Conservation (phyloP, 1,284 basidiomycete genomes). For the Ganoderma resinaceum region DNA sequence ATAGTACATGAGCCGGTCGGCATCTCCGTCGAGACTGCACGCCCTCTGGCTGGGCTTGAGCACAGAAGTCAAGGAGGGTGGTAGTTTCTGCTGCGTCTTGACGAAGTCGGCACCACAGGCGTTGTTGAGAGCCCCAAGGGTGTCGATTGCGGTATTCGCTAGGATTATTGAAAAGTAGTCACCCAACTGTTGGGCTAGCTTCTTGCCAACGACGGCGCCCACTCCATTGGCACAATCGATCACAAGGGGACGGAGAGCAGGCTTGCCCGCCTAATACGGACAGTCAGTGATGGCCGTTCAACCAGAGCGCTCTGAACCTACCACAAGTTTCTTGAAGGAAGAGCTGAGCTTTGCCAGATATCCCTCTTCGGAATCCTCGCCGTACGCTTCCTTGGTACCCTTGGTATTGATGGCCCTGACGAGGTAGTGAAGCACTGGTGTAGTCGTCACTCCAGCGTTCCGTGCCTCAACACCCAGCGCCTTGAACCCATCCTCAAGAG, state of each 20-base stretch:
- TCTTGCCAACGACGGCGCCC: constrained; percentile 76
- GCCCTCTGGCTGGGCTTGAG: constrained; percentile 79
- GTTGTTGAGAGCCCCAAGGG: constrained; percentile 82
- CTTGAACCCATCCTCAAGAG: constrained; percentile 85
- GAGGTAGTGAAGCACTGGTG: constrained; percentile 96
- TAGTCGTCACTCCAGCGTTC: constrained; percentile 88
- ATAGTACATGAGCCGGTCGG: constrained; percentile 96
- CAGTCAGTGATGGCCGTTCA: constrained; percentile 6
- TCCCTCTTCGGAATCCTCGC: constrained; percentile 85
- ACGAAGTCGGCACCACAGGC: constrained; percentile 97
- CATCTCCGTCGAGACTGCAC: constrained; percentile 97
- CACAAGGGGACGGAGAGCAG: constrained; percentile 66
- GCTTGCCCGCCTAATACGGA: constrained; percentile 61
- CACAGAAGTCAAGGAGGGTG: constrained; percentile 70
- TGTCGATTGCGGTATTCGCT: constrained; percentile 73
- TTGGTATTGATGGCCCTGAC: constrained; percentile 92
- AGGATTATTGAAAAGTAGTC: constrained; percentile 63
- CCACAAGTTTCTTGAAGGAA: constrained; percentile 89
- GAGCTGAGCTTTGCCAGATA: constrained; percentile 89
- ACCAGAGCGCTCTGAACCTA: constrained; percentile 47
- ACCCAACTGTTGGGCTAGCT: constrained; percentile 63
- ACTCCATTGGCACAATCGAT: constrained; percentile 99
- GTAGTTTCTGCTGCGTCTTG: constrained; percentile 90
- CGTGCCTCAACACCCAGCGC: constrained; percentile 72
- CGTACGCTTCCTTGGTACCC: constrained; percentile 78